Evolutionary conservation across 2,329 filamentous ascomycete species (phyloP), one percentile per base, ranked within the genome.

Genomic region (Emydomyces testavorans): DNA sequence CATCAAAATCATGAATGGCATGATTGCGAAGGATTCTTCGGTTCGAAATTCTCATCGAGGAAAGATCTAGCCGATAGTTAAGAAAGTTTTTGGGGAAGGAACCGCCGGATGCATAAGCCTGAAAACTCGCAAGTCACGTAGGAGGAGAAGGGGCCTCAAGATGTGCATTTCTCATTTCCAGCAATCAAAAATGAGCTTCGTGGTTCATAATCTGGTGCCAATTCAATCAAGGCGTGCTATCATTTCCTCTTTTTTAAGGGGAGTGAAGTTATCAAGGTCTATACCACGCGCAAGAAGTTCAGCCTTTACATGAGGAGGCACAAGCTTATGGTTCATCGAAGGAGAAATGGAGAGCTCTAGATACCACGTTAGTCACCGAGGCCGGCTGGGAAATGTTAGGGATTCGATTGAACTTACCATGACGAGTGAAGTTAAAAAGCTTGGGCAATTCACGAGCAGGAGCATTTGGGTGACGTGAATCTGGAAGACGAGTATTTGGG

Each of bases 291-390:
- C 76, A 53, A 78, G 78, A 51, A 98, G 76, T 51, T 79, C 74
- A 18, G 85, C 72, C 60, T 82, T 82, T 59, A 88, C 79, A 67
- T 96, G 89, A 54, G 77, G 69, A 51, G 92, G 92, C 46, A 96
- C 87, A 58, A 98, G 77, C 67, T 87, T 82, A 60, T 80, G 75
- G 71, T 98, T 98, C 63, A 96, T 75, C 39, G 82, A 75, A 34
- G 92, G 85, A 32, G 83, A 82, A 62, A 98, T 96, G n/a, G 92
- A 98, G 53, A 98, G 77, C 78, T 98, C 92, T 95, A 18, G 10
- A 23, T 1, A 32, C 26, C 7, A 21, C 6, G 24, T 50, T 29
- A 50, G 43, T n/a, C 4, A 13, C 13, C 3, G 21, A 42, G 32
- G 18, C n/a, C 37, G 10, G 10, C 21, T 38, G 24, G n/a, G 18